Evolutionary conservation across 371 early-diverging fungal genomes (phyloP).

Genomic region (Syncephalastrum monosporum): DNA sequence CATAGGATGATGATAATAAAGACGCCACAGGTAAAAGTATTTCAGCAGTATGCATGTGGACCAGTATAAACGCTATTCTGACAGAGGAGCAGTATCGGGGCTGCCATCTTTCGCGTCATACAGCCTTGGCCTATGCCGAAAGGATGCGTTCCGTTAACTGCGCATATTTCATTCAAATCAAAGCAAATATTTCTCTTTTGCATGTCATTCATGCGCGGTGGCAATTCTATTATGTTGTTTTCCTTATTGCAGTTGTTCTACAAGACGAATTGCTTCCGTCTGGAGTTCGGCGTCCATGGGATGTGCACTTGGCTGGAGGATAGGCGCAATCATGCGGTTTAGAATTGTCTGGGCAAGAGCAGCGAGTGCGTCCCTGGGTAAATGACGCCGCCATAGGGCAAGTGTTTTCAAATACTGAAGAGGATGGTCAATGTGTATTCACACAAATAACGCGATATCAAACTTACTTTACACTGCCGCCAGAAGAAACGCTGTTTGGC

Average conservation of each 20-base stretch:
- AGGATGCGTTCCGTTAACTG: too few species aligned
- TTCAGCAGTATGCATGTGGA: too few species aligned
- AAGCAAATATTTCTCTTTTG: too few species aligned
- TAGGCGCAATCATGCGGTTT: constrained; percentile 27
- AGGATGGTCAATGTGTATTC: neutral
- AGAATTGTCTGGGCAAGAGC: constrained; percentile 20
- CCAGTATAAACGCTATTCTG: too few species aligned
- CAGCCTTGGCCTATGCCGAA: too few species aligned
- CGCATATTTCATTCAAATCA: too few species aligned
- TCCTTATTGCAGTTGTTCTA: constrained; percentile 17
- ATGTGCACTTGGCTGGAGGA: constrained; percentile 21
- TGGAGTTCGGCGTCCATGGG: constrained; percentile 19
- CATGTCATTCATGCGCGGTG: too few species aligned
- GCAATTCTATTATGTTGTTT: neutral
- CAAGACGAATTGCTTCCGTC: constrained; percentile 13
- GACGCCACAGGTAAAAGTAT: too few species aligned
- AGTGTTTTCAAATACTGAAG: constrained; percentile 32
- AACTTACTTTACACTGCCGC: constrained; percentile 34
- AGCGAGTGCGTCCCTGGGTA: constrained; percentile 23
- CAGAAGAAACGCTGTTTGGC: constrained; percentile 36
- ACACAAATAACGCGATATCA: neutral
- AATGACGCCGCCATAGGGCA: constrained; percentile 23
- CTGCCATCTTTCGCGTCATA: too few species aligned
- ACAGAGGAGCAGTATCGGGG: too few species aligned
- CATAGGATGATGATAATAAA: too few species aligned